Evolutionary conservation across 371 early-diverging fungal species (phyloP), one percentile per base, ranked within the genome.

Genomic region (Apophysomyces sp.): DNA sequence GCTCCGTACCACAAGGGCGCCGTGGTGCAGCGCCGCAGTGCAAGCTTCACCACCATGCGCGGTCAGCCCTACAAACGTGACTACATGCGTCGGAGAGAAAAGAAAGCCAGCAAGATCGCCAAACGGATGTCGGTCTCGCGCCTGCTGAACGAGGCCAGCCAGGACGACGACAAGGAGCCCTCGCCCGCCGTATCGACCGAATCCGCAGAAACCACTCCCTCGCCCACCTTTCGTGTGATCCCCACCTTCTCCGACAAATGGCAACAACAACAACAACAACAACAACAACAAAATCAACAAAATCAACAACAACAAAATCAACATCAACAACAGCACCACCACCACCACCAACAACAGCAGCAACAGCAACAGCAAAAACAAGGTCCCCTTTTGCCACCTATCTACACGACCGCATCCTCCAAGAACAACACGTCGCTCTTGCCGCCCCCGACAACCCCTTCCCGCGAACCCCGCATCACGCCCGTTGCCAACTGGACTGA

Each of bases 71-170:
- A 59, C 21, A 59, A 59, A 51, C 59, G 59, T 51, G 59, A 59
- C 32, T 59, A 59, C 27, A 44, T 44, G 49, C 49, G 49, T 44
- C 53, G 32, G 15, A 5, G 55, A 37, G 34, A 49, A 60, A 49
- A 53, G 41, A 51, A 55, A 31, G 4, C 58, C 11, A 61, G 61
- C 53, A 54, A 53, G 16, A 49, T 61, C 11, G 55, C 62, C 5
- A 49, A 65, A 3, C 67, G 68, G 28, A 76, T 76, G 76, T 69
- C 76, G 4, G 59, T 73, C n/a, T 59, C 67, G 3, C 58, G 67
- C 54, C 58, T 73, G 6, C 57, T 73, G 16, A 73, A 73, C 56
- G 58, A 66, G 13, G 16, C 49, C 29, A 40, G 37, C 40, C 61
- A 28, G 18, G 61, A 41, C 16, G 54, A 24, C 30, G 54, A 41